Evolutionary conservation across 345 rosid genomes (phyloP), one percentile per base, ranked within the genome.

Genomic region (Laguncularia racemosa): DNA sequence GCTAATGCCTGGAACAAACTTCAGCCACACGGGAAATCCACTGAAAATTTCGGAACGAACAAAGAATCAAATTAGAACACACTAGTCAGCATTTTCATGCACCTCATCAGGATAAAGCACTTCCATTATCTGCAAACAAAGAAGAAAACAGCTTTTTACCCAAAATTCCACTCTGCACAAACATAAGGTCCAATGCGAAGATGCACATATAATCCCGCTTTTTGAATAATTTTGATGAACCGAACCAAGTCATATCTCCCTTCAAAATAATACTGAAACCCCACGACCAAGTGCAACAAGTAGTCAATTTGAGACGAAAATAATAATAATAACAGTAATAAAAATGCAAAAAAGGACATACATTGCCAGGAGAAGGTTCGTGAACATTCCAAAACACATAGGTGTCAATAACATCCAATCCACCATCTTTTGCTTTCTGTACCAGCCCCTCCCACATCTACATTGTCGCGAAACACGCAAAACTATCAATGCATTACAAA

Each of bases 1-100:
- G 63, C 79, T 85, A 68, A 88, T 78, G 44, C 92, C 96, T 19
- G 78, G 86, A 59, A 88, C 79, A 75, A 74, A 84, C 73, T 85
- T 88, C 78, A 91, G 75, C 98, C 98, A 91, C 53, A 83, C 93
- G 44, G 93, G 93, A 66, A 81, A 70, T 49, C 93, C 93, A 56
- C 95, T 86, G 56, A 50, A 68, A 16, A 13, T 33, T 33, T 13
- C 44, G 44, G 43, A 53, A 48, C 28, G 4, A 1, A 23, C 3
- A 23, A 54, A 15, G 23, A 48, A 16, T 1, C 40, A 1, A 33
- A 33, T 33, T 33, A 33, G 40, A 33, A 33, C 40, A 33, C 11
- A 6, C 11, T 33, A 33, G 11, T 6, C 40, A 33, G 10, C 40
- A 9, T 33, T 33, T 33, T 33, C 10, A 33, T 6, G 40, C 9